phyloP scores from a whole-genome alignment of 2,329 filamentous ascomycete species.

The Bimuria novae-zelandiae region DNA sequence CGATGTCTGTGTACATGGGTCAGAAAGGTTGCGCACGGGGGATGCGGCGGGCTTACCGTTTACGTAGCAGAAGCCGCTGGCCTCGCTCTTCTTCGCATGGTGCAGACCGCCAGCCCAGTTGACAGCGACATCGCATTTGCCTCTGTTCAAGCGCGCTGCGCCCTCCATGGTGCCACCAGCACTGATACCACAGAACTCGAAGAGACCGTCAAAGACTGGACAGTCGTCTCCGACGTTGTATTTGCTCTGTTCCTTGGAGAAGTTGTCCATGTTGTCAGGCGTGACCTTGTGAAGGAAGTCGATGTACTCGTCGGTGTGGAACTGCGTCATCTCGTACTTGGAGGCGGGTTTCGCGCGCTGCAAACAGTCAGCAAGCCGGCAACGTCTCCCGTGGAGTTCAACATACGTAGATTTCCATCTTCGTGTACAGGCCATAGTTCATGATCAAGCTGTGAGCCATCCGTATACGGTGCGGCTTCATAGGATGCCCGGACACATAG shows the following conservation, averaged over 20 bases:
- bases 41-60: constrained; percentile 57
- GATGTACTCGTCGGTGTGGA: constrained; percentile 74
- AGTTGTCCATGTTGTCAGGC: constrained; percentile 97
- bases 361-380: constrained; percentile 14
- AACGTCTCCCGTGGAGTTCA: neutral
- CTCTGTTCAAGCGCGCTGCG: constrained; percentile 68
- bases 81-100: constrained; percentile 92
- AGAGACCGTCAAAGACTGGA: constrained; percentile 71
- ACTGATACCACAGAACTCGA: constrained; percentile 73
- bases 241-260: constrained; percentile 84
- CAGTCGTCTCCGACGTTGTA: constrained; percentile 68
- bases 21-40: neutral
- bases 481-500: constrained; percentile 76
- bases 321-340: constrained; percentile 74
- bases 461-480: constrained; percentile 71
- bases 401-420: constrained; percentile 72
- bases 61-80: constrained; percentile 97
- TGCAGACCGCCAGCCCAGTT: constrained; percentile 90
- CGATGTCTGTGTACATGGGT: constrained; percentile 78
- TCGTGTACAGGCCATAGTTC: constrained; percentile 75
- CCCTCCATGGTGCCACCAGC: constrained; percentile 73
- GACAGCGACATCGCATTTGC: constrained; percentile 69
- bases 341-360: constrained; percentile 57
- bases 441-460: constrained; percentile 69
- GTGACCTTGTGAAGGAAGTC: constrained; percentile 84